These are phyloP conservation scores for Phlyctochytrium arcticum DNA, from an alignment of 192 early-diverging fungal genomes.

Conservation along the genomic window DNA sequence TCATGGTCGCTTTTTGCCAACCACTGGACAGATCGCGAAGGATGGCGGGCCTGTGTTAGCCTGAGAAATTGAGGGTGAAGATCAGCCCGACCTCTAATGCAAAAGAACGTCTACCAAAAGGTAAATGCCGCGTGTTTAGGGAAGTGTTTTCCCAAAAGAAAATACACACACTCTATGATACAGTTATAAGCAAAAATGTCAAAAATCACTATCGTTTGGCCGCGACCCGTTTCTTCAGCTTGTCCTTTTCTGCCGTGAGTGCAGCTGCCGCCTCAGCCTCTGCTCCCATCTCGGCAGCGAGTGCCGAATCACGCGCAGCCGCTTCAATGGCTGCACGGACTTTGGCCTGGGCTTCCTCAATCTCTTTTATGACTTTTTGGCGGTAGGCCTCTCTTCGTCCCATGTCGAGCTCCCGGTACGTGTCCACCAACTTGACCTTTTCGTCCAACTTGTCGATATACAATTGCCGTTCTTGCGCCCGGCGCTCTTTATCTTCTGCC, in stretches of 20 bases:
- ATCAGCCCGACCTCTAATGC: too few relatives aligned
- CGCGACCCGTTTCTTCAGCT: neutral
- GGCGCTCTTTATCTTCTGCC: constrained; percentile 37
- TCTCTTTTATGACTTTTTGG: constrained; percentile 31
- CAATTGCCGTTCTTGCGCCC: constrained; percentile 6
- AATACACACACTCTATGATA: neutral
- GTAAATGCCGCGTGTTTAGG: too few relatives aligned
- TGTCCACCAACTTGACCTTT: constrained; percentile 26
- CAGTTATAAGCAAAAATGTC: too few relatives aligned
- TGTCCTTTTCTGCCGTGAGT: neutral
- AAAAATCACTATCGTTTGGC: neutral
- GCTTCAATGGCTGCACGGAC: constrained; percentile 31
- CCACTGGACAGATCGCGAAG: too few relatives aligned
- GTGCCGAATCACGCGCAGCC: constrained; percentile 30
- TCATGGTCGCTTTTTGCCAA: too few relatives aligned
- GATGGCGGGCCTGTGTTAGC: too few relatives aligned
- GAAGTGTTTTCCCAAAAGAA: too few relatives aligned
- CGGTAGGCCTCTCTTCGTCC: constrained; percentile 32
- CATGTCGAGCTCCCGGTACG: constrained; percentile 19
- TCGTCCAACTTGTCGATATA: constrained; percentile 30
- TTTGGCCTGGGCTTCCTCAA: constrained; percentile 37
- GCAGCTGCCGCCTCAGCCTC: constrained; percentile 9
- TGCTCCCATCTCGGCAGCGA: constrained; percentile 32
- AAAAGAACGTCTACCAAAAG: too few relatives aligned
- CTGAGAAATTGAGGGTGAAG: too few relatives aligned